phyloP scores from a whole-genome alignment of 1,284 basidiomycete genomes.

The Apiotrichum porosum region DNA sequence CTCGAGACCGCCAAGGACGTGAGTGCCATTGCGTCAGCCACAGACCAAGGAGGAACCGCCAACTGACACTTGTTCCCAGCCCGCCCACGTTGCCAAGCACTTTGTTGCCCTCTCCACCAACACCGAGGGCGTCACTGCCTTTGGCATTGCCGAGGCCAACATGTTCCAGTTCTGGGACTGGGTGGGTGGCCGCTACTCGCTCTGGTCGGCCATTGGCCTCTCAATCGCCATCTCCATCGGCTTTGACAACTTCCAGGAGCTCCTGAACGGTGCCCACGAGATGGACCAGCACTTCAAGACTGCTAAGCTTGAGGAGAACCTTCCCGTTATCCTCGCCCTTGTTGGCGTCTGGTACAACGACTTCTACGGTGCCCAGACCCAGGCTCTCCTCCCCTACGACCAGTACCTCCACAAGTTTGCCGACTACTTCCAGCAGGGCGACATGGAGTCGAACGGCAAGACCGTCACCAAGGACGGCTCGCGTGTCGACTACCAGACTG shows the following conservation, averaged over 20 bases:
- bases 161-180: conserved; percentile 99
- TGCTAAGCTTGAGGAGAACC: conserved; percentile 80
- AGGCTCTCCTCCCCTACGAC: conserved; percentile 92
- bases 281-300: conserved; percentile 97
- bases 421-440: conserved; percentile 99
- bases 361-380: conserved; percentile 92
- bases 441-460: conserved; percentile 99
- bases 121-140: conserved; percentile 86
- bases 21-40: no score
- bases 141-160: conserved; percentile 86
- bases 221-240: conserved; percentile 91
- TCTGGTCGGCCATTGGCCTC: conserved; percentile 97
- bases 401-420: conserved; percentile 99
- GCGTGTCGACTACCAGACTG: conserved; percentile 92
- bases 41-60: no score
- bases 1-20: conserved; percentile 70
- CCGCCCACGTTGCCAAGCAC: conserved; percentile 93
- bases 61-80: no score
- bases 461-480: conserved; percentile 88
- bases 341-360: conserved; percentile 98
- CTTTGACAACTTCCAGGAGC: conserved; percentile 86
- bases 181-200: conserved; percentile 96
- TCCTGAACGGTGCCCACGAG: conserved; percentile 87
- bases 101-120: conserved; percentile 98
- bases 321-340: conserved; percentile 87